Conservation (phyloP, 2,329 filamentous ascomycete genomes). For the Cercospora janseana region DNA sequence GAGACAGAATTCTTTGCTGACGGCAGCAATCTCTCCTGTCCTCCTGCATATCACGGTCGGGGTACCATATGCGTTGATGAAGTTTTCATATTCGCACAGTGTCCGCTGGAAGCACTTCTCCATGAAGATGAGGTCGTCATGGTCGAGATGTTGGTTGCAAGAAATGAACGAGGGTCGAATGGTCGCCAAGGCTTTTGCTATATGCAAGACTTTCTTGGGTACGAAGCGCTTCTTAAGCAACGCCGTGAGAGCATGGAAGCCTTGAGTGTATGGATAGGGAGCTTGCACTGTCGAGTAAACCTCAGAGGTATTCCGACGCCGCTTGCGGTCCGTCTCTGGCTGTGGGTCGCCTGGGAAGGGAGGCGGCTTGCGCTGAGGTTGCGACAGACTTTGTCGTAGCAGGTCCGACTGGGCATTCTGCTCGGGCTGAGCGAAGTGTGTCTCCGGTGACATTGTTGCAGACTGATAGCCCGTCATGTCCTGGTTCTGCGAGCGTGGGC, state of each 20-base stretch:
- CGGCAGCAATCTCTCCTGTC: slow-evolving; percentile 90
- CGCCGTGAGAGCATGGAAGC: slow-evolving; percentile 83
- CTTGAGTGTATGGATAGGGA: slow-evolving; percentile 85
- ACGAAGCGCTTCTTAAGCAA: slow-evolving; percentile 77
- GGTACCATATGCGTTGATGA: slow-evolving; percentile 81
- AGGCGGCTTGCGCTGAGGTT: slow-evolving; percentile 32
- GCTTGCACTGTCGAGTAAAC: slow-evolving; percentile 89
- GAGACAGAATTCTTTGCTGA: slow-evolving; percentile 95
- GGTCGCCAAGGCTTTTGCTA: slow-evolving; percentile 81
- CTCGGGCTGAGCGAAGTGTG: slow-evolving; percentile 34
- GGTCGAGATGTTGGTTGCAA: slow-evolving; percentile 82
- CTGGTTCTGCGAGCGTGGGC: slow-evolving; percentile 56
- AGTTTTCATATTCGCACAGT: slow-evolving; percentile 88
- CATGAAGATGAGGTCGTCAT: slow-evolving; percentile 92
- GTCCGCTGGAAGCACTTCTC: slow-evolving; percentile 95
- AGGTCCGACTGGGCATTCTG: slow-evolving; percentile 34
- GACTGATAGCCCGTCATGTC: slow-evolving; percentile 43
- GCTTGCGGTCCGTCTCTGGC: slow-evolving; percentile 43
- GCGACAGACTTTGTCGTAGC: slow-evolving; percentile 37
- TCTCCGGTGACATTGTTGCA: slow-evolving; percentile 33
- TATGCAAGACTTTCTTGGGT: slow-evolving; percentile 71
- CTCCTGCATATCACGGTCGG: slow-evolving; percentile 89
- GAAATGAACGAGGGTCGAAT: slow-evolving; percentile 93
- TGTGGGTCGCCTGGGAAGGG: slow-evolving; percentile 34
- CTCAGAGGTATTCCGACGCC: slow-evolving; percentile 69